Base-by-base conservation (phyloP, 352 stramenopile species). In the Phytopythium helicoides region DNA sequence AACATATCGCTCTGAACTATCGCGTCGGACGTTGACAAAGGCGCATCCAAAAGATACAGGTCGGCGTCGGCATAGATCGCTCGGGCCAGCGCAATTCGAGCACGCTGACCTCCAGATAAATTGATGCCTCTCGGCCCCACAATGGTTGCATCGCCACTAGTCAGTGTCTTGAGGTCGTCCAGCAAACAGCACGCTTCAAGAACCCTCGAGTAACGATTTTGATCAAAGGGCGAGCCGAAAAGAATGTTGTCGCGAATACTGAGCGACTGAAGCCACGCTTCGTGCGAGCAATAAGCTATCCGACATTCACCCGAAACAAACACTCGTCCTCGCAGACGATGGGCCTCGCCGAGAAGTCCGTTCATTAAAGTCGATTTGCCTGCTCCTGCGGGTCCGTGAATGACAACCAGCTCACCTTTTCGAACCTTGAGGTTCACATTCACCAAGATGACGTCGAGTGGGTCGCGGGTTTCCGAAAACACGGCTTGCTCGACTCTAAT, bases 51-150 rank as follows among this genome's bases (percentile, higher is more conserved):
- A 6, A 98, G 39, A 56, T 87, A 87, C 15, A 77, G 11, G 21
- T 65, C 59, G 0, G 69, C 53, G 39, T 81, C 62, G 15, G 62
- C 61, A 49, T 87, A 87, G 36, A 66, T 73, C 18, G 72, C 63
- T 11, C 78, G 68, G 11, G 78, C 78, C 5, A 89, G 48, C 23
- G 54, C 59, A 6, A 89, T 51, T 7, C 78, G 56, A 31, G 73
- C 75, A 58, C 96, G 95, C 61, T 98, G 92, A 10, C 94, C 94
- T 18, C 93, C 92, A 3, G 64, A 93, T 1, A 98, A 61, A 47
- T 94, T 98, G 15, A 98, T 81, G 3, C 94, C 94, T 46, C 92
- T 94, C 66, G 98, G 88, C 16, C 92, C 93, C 51, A 98, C 97
- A 64, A 97, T 89, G 3, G 89, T 97, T 56, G 64, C 18, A 62